Evolutionary conservation across 768 basidiomycete genomes (phyloP).

Genomic region (Cystofilobasidium capitatum): DNA sequence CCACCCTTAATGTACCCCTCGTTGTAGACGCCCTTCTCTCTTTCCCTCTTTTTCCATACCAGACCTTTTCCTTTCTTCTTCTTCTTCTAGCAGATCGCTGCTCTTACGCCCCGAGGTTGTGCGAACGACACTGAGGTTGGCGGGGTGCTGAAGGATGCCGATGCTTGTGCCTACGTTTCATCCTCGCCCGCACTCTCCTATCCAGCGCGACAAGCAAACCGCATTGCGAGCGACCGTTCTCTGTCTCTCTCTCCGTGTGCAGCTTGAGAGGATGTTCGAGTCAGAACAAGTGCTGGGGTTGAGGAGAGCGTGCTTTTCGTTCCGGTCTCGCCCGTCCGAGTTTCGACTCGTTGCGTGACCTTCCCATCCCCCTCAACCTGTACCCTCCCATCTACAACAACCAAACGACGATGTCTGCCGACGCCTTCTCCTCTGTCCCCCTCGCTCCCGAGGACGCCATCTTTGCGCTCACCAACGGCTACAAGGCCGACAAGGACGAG

Average conservation of each 20-base stretch:
- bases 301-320: not conserved
- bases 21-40: not conserved
- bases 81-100: not conserved
- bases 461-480: conserved; percentile 59
- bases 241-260: too few species aligned
- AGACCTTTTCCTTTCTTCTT: not conserved
- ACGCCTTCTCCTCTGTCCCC: not conserved
- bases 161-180: too few species aligned
- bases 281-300: too few species aligned
- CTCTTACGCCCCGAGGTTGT: too few species aligned
- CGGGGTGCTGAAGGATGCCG: too few species aligned
- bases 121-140: too few species aligned
- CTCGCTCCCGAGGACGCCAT: conserved; percentile 11
- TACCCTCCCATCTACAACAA: not conserved
- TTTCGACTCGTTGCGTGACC: not conserved
- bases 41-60: not conserved
- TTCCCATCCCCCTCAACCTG: not conserved
- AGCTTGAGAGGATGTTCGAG: too few species aligned
- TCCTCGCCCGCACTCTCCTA: too few species aligned
- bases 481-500: conserved; percentile 64
- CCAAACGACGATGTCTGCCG: not conserved
- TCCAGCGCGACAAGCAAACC: too few species aligned
- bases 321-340: not conserved
- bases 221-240: too few species aligned
- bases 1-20: not conserved